These are phyloP conservation scores for Dothiorella sarmentorum DNA, from an alignment of 2,329 filamentous ascomycete genomes.

Conservation along the genomic window DNA sequence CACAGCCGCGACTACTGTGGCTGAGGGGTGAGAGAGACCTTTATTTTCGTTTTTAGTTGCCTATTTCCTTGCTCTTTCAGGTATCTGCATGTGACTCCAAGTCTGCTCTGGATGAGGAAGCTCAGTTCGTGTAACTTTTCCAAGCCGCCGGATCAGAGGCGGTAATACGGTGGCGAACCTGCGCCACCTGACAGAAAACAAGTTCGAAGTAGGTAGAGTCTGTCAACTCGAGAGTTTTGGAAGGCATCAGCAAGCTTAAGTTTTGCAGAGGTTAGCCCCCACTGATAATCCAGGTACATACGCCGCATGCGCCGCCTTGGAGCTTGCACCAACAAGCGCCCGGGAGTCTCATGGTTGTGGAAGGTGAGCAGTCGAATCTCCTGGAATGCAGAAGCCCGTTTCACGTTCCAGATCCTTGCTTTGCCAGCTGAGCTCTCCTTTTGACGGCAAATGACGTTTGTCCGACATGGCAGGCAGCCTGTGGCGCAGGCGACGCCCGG, in stretches of 20 bases:
- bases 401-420: conserved; percentile 1
- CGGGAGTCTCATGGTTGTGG: background rate
- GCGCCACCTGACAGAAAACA: background rate
- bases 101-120: background rate
- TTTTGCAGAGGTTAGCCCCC: no score
- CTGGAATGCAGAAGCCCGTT: background rate
- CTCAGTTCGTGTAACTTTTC: background rate
- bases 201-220: background rate
- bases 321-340: conserved; percentile 1
- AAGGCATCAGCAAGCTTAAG: background rate
- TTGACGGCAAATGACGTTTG: background rate
- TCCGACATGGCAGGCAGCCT: background rate
- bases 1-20: background rate
- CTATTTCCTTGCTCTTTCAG: background rate
- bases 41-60: background rate
- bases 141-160: background rate
- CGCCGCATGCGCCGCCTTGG: background rate
- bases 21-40: background rate
- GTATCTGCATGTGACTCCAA: background rate
- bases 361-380: background rate
- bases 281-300: background rate
- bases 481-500: background rate
- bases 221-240: background rate
- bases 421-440: background rate
- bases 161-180: background rate